Conservation (phyloP, 2,329 filamentous ascomycete genomes). For the Arthrobotrys musiformis region DNA sequence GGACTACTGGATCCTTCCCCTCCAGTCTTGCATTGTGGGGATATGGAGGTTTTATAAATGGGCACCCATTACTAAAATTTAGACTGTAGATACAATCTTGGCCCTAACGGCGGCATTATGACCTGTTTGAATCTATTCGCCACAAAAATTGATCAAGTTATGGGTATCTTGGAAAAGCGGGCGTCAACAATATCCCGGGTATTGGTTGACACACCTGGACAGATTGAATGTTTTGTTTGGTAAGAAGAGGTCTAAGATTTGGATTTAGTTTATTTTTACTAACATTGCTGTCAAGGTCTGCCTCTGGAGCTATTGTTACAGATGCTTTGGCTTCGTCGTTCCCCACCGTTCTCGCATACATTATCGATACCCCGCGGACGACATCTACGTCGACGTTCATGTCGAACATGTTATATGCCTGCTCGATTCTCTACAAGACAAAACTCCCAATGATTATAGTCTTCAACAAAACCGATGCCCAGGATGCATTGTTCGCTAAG, state of each 20-base stretch:
- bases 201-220: slow-evolving; percentile 92
- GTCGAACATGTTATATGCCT: slow-evolving; percentile 99
- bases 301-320: slow-evolving; percentile 90
- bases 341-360: slow-evolving; percentile 85
- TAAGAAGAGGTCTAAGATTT: slow-evolving; percentile 64
- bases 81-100: slow-evolving; percentile 72
- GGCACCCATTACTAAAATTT: background rate
- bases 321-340: slow-evolving; percentile 93
- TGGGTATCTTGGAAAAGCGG: slow-evolving; percentile 88
- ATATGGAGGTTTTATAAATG: background rate
- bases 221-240: slow-evolving; percentile 99
- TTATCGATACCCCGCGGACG: slow-evolving; percentile 91
- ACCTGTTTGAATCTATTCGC: slow-evolving; percentile 96
- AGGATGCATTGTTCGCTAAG: slow-evolving; percentile 88
- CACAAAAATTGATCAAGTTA: slow-evolving; percentile 96
- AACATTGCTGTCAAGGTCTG: slow-evolving; percentile 61
- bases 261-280: background rate
- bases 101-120: slow-evolving; percentile 95
- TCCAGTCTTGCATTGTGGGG: background rate
- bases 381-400: slow-evolving; percentile 96
- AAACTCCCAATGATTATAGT: slow-evolving; percentile 98
- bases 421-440: slow-evolving; percentile 98
- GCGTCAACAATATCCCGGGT: slow-evolving; percentile 83
- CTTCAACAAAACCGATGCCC: slow-evolving; percentile 98
- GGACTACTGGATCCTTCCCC: slow-evolving; percentile 5